Evolutionary conservation across 805 yeast genomes (phyloP).

Genomic region (Saccharomycopsis sp.): DNA sequence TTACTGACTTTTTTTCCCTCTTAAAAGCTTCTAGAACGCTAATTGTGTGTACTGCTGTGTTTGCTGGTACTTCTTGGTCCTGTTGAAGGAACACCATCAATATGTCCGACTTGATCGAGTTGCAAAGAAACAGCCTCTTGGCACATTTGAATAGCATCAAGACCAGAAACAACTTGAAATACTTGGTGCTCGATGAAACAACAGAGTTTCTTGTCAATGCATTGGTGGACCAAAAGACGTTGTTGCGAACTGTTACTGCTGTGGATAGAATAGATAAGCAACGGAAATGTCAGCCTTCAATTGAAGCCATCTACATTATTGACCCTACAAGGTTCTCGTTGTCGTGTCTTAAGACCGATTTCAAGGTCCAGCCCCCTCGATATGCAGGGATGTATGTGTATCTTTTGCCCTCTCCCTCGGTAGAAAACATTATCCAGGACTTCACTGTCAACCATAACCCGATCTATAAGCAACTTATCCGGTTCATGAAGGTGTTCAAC

Average conservation of each 20-base stretch:
- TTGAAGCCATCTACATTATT: slow-evolving; percentile 76
- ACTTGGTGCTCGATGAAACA: slow-evolving; percentile 50
- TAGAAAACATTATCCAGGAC: slow-evolving; percentile 20
- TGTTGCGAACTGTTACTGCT: slow-evolving; percentile 52
- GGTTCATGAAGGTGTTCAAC: slow-evolving; percentile 35
- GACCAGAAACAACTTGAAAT: slow-evolving; percentile 40
- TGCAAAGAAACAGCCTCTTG: slow-evolving; percentile 34
- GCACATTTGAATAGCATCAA: slow-evolving; percentile 34
- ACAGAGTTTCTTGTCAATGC: slow-evolving; percentile 43
- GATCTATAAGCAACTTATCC: slow-evolving; percentile 26
- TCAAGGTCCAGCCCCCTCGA: slow-evolving; percentile 53
- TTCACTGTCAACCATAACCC: slow-evolving; percentile 19
- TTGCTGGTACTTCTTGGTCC: not conserved
- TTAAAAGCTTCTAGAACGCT: too few species aligned
- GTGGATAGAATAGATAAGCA: slow-evolving; percentile 56
- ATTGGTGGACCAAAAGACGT: slow-evolving; percentile 42
- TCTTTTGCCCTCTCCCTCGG: slow-evolving; percentile 55
- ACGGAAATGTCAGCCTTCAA: slow-evolving; percentile 53
- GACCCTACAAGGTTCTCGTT: slow-evolving; percentile 63
- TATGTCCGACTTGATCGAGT: slow-evolving; percentile 35
- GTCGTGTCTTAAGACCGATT: slow-evolving; percentile 76
- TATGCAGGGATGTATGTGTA: slow-evolving; percentile 68
- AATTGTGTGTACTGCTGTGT: too few species aligned
- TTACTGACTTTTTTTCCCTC: not conserved
- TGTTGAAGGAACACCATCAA: not conserved